phyloP scores from a whole-genome alignment of 306 rosid species.

The Abrus precatorius region DNA sequence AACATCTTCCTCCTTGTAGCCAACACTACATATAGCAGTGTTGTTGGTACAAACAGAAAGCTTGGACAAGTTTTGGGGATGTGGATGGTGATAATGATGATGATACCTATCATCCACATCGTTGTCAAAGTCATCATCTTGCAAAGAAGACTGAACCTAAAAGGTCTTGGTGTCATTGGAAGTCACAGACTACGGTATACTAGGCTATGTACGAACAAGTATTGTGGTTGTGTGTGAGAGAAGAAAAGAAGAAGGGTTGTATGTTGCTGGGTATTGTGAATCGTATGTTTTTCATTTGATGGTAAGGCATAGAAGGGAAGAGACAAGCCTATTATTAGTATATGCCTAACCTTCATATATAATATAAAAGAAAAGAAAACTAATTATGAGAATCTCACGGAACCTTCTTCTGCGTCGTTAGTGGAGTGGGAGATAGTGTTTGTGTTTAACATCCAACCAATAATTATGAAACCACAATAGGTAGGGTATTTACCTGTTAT shows the following conservation, averaged over 20 bases:
- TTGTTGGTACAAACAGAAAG: too few species aligned
- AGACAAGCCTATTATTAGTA: slow-evolving; percentile 27
- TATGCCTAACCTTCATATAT: slow-evolving; percentile 18
- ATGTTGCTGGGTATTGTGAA: slow-evolving; percentile 36
- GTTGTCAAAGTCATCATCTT: slow-evolving; percentile 55
- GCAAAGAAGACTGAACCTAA: slow-evolving; percentile 51
- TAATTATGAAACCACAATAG: too few species aligned
- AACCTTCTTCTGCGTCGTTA: too few species aligned
- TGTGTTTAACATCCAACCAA: too few species aligned
- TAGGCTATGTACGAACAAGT: neutral
- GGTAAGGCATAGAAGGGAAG: slow-evolving; percentile 30
- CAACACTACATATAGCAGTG: slow-evolving; percentile 36
- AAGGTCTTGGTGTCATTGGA: slow-evolving; percentile 56
- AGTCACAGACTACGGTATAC: slow-evolving; percentile 47
- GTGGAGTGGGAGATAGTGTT: too few species aligned
- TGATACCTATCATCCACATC: slow-evolving; percentile 40
- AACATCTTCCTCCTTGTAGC: slow-evolving; percentile 2
- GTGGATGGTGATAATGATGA: slow-evolving; percentile 18
- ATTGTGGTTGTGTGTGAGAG: neutral
- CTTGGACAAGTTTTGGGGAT: slow-evolving; percentile 60
- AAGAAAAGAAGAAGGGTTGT: neutral
- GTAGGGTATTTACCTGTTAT: too few species aligned
- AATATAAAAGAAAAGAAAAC: too few species aligned
- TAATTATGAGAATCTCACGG: too few species aligned
- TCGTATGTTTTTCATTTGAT: slow-evolving; percentile 48